Percentiles rank a stretch among this genome's conserved stretches.
phyloP scores from a whole-genome alignment of 805 yeast species.

The Candida broadrunensis region DNA sequence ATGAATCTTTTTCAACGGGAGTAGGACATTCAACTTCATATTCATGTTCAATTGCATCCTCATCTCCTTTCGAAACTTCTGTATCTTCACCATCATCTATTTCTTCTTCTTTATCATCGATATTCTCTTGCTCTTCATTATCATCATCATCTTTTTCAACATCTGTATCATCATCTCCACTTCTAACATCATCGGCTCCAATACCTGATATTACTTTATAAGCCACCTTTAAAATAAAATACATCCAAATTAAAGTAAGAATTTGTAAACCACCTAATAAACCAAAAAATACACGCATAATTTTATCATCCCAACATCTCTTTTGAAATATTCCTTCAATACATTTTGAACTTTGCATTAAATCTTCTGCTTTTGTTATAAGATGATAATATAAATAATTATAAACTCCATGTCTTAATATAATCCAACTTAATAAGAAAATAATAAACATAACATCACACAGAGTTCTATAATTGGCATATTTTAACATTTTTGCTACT shows the following conservation, averaged over 20 bases:
- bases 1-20: slow-evolving; percentile 2
- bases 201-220: slow-evolving; percentile 65
- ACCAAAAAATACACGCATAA: slow-evolving; percentile 47
- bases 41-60: slow-evolving; percentile 1
- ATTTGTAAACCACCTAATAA: slow-evolving; percentile 66
- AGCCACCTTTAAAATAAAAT: slow-evolving; percentile 68
- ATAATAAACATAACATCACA: slow-evolving; percentile 71
- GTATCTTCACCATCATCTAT: slow-evolving; percentile 5
- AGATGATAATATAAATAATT: slow-evolving; percentile 65
- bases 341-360: slow-evolving; percentile 47
- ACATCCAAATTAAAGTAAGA: slow-evolving; percentile 70
- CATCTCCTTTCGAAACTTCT: slow-evolving; percentile 8
- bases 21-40: not conserved
- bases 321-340: slow-evolving; percentile 23
- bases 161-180: slow-evolving; percentile 68
- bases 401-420: slow-evolving; percentile 70
- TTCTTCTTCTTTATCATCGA: slow-evolving; percentile 13
- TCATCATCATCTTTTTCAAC: slow-evolving; percentile 19
- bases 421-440: slow-evolving; percentile 68
- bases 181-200: slow-evolving; percentile 83
- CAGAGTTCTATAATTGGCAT: slow-evolving; percentile 53
- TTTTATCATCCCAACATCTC: slow-evolving; percentile 49
- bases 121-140: slow-evolving; percentile 11
- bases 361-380: slow-evolving; percentile 32
- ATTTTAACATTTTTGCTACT: slow-evolving; percentile 73